Conservation (phyloP, 306 rosid species). For the Coriaria nepalensis region DNA sequence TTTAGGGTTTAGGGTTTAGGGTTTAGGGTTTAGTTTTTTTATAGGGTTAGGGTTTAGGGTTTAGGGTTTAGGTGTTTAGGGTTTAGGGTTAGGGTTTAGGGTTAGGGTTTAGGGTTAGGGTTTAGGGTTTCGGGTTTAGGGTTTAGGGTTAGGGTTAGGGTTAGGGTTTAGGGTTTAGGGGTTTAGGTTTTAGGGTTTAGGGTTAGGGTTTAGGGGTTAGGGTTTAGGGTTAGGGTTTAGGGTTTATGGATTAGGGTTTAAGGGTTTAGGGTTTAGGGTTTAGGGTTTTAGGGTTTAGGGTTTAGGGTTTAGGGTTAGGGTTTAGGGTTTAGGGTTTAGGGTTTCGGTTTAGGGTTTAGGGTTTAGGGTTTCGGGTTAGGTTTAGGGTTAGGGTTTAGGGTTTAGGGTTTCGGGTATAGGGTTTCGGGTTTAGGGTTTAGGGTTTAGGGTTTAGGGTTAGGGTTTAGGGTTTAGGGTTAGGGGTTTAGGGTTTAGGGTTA, state of each 20-base stretch:
- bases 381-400: conserved; percentile 11
- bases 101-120: conserved; percentile 2
- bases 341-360: conserved; percentile 3
- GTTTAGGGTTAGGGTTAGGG: conserved; percentile 9
- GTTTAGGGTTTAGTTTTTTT: conserved; percentile 9
- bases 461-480: conserved; percentile 11
- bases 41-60: conserved; percentile 6
- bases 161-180: conserved; percentile 7
- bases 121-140: conserved; percentile 6
- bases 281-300: conserved; percentile 11
- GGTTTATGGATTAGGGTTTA: conserved; percentile 6
- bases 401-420: conserved; percentile 13
- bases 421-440: conserved; percentile 10
- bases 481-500: not conserved
- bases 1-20: conserved; percentile 5
- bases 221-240: conserved; percentile 2
- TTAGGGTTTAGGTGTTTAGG: not conserved
- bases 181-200: conserved; percentile 5
- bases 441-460: conserved; percentile 6
- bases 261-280: conserved; percentile 13
- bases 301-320: conserved; percentile 11
- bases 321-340: conserved; percentile 9
- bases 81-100: conserved; percentile 5
- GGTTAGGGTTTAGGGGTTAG: not conserved
- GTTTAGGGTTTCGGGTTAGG: conserved; percentile 8